Evolutionary conservation across 768 basidiomycete species (phyloP), one percentile per base, ranked within the genome.

Genomic region (Mycena crocata): DNA sequence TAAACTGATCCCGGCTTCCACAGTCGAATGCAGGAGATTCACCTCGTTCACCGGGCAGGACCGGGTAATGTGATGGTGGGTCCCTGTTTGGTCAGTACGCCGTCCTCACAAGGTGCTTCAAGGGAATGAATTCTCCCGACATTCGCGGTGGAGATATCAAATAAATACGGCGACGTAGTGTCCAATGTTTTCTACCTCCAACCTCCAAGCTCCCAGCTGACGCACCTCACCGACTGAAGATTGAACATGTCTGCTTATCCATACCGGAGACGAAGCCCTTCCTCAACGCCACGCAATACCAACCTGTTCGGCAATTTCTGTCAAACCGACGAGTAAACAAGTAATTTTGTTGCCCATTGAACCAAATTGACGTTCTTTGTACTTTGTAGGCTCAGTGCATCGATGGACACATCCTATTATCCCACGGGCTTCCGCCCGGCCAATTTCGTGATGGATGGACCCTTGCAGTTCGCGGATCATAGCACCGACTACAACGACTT

Each of bases 141-240:
- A 59, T 49, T 21, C 32, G 21, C 60, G 52, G 34, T 39, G 7
- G 24, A 28, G n/a, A 9, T 45, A 45, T 6, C n/a, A 26, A 39
- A 55, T 63, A 63, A 63, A 63, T 56, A 63, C 42, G 35, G 19
- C 34, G 13, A 26, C 8, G 28, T 21, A 31, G 28, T 17, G 48
- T 46, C n/a, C 26, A 30, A n/a, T n/a, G n/a, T 35, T 48, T 55
- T 24, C 13, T 52, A 4, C n/a, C 19, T 51, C 51, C 3, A 31
- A 37, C 6, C 5, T 37, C 26, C 6, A 52, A 37, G 21, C 23
- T 37, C 12, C 13, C 19, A 7, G n/a, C n/a, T n/a, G n/a, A n/a
- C n/a, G n/a, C n/a, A n/a, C n/a, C n/a, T n/a, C 28, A 26, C 32
- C 8, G 23, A 45, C 51, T 24, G 3, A 24, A 52, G 45, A 2